phyloP scores from a whole-genome alignment of 106 monocot species.

The Dioscorea alata region DNA sequence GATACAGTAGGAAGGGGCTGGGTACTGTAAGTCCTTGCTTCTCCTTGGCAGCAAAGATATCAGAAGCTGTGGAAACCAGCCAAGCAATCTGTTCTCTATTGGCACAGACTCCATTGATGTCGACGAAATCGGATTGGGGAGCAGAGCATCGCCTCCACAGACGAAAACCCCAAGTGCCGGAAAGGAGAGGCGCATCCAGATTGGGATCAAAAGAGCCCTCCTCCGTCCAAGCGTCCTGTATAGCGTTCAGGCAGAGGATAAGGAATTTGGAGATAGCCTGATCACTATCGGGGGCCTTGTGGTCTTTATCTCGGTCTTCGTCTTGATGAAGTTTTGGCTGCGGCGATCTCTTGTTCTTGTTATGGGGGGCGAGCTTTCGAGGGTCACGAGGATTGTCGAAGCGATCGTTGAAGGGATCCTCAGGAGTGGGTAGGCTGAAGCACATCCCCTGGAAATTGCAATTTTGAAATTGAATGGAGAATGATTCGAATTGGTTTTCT shows the following conservation, averaged over 20 bases:
- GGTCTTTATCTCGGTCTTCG: neutral
- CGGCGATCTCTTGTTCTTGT: constrained; percentile 1
- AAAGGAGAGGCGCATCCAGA: constrained; percentile 13
- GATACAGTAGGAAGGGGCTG: constrained; percentile 64
- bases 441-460: constrained; percentile 66
- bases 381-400: constrained; percentile 21
- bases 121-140: constrained; percentile 42
- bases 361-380: neutral
- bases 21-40: constrained; percentile 41
- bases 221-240: constrained; percentile 44
- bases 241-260: constrained; percentile 59
- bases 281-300: constrained; percentile 7
- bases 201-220: constrained; percentile 5
- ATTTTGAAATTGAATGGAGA: no score
- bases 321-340: neutral
- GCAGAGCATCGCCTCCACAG: constrained; percentile 46
- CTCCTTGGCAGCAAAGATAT: constrained; percentile 66
- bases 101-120: constrained; percentile 31
- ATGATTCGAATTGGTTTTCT: no score
- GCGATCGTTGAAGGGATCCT: constrained; percentile 84
- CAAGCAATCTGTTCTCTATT: constrained; percentile 74
- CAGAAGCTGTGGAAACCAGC: constrained; percentile 62
- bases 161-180: constrained; percentile 63
- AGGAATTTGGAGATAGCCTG: constrained; percentile 62
- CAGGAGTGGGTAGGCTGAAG: constrained; percentile 76